These are phyloP conservation scores for Bruguiera sexangula DNA, from an alignment of 345 rosid species.

Conservation along the genomic window DNA sequence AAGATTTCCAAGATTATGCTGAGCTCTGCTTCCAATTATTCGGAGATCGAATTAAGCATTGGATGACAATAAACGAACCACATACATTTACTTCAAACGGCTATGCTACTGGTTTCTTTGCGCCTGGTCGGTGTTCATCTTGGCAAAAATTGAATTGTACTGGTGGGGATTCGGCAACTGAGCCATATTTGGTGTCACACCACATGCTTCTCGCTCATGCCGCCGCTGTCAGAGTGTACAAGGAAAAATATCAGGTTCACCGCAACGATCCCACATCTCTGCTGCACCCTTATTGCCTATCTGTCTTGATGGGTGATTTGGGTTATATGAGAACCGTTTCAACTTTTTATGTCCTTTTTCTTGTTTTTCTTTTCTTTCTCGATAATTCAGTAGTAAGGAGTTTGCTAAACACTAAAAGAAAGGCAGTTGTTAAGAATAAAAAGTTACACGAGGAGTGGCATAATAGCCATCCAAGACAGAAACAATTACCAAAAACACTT, in stretches of 20 bases:
- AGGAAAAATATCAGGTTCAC: conserved; percentile 2
- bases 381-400: no score
- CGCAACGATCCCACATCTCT: no score
- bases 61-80: conserved; percentile 36
- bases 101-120: not conserved
- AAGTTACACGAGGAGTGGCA: no score
- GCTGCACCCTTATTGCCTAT: no score
- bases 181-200: conserved; percentile 21
- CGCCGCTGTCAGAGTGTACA: conserved; percentile 14
- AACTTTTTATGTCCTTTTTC: no score
- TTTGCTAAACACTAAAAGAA: no score
- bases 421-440: no score
- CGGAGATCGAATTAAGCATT: conserved; percentile 29
- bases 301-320: no score
- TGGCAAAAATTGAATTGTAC: not conserved
- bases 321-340: no score
- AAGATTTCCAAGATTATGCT: conserved; percentile 3
- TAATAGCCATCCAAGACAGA: no score
- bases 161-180: conserved; percentile 11
- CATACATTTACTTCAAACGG: conserved; percentile 8
- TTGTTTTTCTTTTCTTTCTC: no score
- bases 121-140: conserved; percentile 17
- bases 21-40: conserved; percentile 7
- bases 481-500: no score
- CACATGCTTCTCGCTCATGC: conserved; percentile 28